Evolutionary conservation across 495 filamentous ascomycete genomes (phyloP).

Genomic region (Penicillium riverlandense): DNA sequence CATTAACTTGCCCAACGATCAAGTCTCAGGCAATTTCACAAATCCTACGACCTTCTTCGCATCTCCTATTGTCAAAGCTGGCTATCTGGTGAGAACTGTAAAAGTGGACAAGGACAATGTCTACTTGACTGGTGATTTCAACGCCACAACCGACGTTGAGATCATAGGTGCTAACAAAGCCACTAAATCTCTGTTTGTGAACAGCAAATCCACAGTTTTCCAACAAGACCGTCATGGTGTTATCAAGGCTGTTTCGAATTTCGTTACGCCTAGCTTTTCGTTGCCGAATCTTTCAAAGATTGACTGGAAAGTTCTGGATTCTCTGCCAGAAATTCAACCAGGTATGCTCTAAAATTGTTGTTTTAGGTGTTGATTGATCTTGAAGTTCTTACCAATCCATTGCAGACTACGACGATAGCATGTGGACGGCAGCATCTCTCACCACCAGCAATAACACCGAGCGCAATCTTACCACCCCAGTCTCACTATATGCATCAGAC

Average conservation of each 20-base stretch:
- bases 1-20: slow-evolving; percentile 35
- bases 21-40: slow-evolving; percentile 27
- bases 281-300: slow-evolving; percentile 50
- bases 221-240: slow-evolving; percentile 43
- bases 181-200: slow-evolving; percentile 51
- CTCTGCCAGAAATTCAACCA: slow-evolving; percentile 59
- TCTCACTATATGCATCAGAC: slow-evolving; percentile 59
- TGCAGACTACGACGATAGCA: slow-evolving; percentile 56
- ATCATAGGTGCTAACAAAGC: slow-evolving; percentile 50
- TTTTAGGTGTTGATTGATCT: too few relatives aligned
- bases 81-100: slow-evolving; percentile 67
- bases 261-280: slow-evolving; percentile 40
- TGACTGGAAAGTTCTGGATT: slow-evolving; percentile 62
- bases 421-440: slow-evolving; percentile 53
- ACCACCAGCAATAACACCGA: slow-evolving; percentile 50
- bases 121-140: slow-evolving; percentile 63
- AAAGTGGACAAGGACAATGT: slow-evolving; percentile 42
- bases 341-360: too few relatives aligned
- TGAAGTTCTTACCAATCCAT: too few relatives aligned
- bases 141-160: slow-evolving; percentile 58
- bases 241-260: slow-evolving; percentile 44
- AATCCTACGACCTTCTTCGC: slow-evolving; percentile 23
- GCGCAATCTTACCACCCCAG: slow-evolving; percentile 50
- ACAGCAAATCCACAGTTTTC: slow-evolving; percentile 37
- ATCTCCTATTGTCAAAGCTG: slow-evolving; percentile 60